Conservation (phyloP, 2,329 filamentous ascomycete genomes). For the Neopestalotiopsis rosae region DNA sequence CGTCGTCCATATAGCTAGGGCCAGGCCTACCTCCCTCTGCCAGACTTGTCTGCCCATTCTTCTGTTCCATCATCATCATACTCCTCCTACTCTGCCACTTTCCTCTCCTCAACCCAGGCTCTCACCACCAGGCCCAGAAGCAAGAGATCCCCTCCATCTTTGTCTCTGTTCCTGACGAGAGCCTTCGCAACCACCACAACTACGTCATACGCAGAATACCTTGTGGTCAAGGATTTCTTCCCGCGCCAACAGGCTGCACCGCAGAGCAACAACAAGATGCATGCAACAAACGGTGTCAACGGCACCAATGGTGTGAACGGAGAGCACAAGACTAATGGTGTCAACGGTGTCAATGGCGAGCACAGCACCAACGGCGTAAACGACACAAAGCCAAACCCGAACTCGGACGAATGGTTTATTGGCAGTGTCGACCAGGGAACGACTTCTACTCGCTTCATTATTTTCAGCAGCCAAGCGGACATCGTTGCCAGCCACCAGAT, state of each 20-base stretch:
- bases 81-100: neutral
- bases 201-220: neutral
- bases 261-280: slow-evolving; percentile 19
- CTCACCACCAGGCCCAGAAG: slow-evolving; percentile 6
- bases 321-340: slow-evolving; percentile 5
- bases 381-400: slow-evolving; percentile 23
- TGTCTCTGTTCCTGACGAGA: slow-evolving; percentile 5
- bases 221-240: slow-evolving; percentile 2
- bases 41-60: slow-evolving; percentile 12
- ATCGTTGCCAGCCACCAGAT: slow-evolving; percentile 85
- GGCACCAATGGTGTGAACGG: slow-evolving; percentile 9
- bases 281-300: slow-evolving; percentile 6
- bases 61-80: slow-evolving; percentile 7
- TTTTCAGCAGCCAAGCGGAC: slow-evolving; percentile 81
- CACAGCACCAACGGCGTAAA: slow-evolving; percentile 2
- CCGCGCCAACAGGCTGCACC: slow-evolving; percentile 7
- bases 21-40: slow-evolving; percentile 12
- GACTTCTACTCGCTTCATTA: slow-evolving; percentile 86
- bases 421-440: slow-evolving; percentile 92
- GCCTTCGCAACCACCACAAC: slow-evolving; percentile 12
- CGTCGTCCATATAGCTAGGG: slow-evolving; percentile 21
- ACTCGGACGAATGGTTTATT: slow-evolving; percentile 66
- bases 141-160: neutral
- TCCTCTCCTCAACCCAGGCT: neutral
- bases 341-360: slow-evolving; percentile 9